Conservation (phyloP, 306 rosid species). For the Sicyos baderoa region DNA sequence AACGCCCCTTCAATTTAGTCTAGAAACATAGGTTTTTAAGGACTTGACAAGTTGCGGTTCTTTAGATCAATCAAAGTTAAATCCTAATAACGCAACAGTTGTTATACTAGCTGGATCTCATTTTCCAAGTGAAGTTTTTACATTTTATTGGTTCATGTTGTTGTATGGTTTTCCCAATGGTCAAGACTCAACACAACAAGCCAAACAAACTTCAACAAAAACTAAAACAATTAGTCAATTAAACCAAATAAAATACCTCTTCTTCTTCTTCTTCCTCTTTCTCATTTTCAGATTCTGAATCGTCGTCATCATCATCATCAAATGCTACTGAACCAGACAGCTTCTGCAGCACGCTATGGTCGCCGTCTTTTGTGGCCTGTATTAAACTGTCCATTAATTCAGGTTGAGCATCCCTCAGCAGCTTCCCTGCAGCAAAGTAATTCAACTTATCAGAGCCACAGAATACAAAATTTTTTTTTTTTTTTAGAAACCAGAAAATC, state of each 20-base stretch:
- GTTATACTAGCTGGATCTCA: not conserved
- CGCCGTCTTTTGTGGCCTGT: slow-evolving; percentile 61
- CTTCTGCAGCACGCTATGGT: slow-evolving; percentile 49
- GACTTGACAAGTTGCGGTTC: not conserved
- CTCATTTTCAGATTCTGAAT: slow-evolving; percentile 36
- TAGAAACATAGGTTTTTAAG: not conserved
- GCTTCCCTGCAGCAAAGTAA: slow-evolving; percentile 46
- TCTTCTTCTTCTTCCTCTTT: slow-evolving; percentile 62
- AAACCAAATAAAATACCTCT: slow-evolving; percentile 31
- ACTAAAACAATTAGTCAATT: not conserved
- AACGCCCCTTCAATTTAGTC: not conserved
- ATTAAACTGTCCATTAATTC: slow-evolving; percentile 74
- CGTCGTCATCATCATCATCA: slow-evolving; percentile 38
- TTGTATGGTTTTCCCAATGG: not conserved
- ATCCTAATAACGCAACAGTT: slow-evolving; percentile 2
- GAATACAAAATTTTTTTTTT: too few relatives aligned
- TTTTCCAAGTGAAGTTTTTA: not conserved
- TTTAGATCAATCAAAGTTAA: not conserved
- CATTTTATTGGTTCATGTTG: not conserved
- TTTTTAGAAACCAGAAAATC: too few relatives aligned
- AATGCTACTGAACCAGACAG: slow-evolving; percentile 29
- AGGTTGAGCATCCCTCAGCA: slow-evolving; percentile 59
- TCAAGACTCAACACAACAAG: not conserved
- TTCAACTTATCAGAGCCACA: slow-evolving; percentile 11
- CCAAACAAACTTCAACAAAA: not conserved